Evolutionary conservation across 345 rosid species (phyloP).

Genomic region (Aegle marmelos): DNA sequence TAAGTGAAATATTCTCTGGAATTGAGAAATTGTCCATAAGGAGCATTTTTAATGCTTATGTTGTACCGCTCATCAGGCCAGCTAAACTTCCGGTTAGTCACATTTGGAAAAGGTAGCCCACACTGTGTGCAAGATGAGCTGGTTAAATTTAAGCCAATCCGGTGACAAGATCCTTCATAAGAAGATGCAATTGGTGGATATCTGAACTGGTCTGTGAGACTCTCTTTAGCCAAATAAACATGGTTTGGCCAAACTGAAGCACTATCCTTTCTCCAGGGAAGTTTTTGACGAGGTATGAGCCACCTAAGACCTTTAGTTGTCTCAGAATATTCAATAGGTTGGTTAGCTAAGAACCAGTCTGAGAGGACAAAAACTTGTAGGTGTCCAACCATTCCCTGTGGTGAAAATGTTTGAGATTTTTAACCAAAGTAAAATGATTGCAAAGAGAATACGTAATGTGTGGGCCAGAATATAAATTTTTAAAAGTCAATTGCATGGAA

Average conservation of each 20-base stretch:
- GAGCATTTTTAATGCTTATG: constrained; percentile 32
- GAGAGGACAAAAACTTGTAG: constrained; percentile 58
- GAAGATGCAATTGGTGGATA: not conserved
- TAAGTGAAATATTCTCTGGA: constrained; percentile 39
- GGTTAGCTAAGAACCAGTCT: constrained; percentile 43
- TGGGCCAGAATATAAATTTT: not conserved
- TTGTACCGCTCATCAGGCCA: constrained; percentile 22
- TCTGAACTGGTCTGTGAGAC: not conserved
- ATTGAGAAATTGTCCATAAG: constrained; percentile 42
- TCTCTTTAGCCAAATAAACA: constrained; percentile 21
- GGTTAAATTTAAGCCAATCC: constrained; percentile 1
- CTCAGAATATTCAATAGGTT: constrained; percentile 53
- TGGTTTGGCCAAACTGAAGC: constrained; percentile 33
- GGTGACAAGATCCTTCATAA: constrained; percentile 6
- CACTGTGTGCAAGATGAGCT: not conserved
- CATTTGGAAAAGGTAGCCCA: constrained; percentile 10
- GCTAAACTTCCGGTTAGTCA: constrained; percentile 10
- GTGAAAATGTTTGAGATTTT: not conserved
- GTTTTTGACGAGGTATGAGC: constrained; percentile 55
- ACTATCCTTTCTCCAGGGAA: constrained; percentile 49
- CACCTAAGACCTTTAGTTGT: constrained; percentile 52
- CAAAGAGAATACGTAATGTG: not conserved
- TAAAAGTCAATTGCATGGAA: not conserved
- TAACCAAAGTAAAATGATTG: not conserved
- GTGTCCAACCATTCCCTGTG: constrained; percentile 55